Conservation (phyloP, 2,329 filamentous ascomycete genomes). For the Ramularia collo-cygni region DNA sequence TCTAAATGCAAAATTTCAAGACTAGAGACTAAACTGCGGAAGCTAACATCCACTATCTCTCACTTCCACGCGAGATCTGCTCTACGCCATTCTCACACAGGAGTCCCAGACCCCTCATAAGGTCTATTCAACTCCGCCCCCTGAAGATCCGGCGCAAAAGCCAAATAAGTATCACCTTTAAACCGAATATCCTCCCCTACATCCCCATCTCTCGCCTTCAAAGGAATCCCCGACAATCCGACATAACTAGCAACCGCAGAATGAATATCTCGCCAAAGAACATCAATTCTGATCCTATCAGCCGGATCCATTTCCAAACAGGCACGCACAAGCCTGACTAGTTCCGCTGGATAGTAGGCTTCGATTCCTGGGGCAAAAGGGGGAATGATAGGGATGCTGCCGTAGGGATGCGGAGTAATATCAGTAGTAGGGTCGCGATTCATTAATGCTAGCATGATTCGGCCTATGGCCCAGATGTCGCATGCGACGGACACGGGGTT, state of each 20-base stretch:
- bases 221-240: neutral
- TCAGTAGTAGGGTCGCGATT: conserved; percentile 2
- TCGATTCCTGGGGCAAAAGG: neutral
- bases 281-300: neutral
- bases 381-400: neutral
- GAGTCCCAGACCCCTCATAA: too few relatives aligned
- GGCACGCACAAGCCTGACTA: neutral
- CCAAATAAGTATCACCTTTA: neutral
- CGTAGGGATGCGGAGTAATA: neutral
- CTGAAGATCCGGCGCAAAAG: neutral
- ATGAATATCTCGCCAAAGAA: neutral
- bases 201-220: neutral
- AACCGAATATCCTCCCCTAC: neutral
- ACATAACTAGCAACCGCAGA: neutral
- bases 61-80: too few relatives aligned
- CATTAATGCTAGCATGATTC: conserved; percentile 6
- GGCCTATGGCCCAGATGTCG: conserved; percentile 5
- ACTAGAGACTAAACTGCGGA: too few relatives aligned
- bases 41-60: too few relatives aligned
- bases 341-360: neutral
- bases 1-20: too few relatives aligned
- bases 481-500: neutral
- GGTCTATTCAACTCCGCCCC: too few relatives aligned
- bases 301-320: neutral
- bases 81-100: too few relatives aligned